These are phyloP conservation scores for Sporothrix dimorphospora DNA, from an alignment of 2,329 filamentous ascomycete genomes.

Conservation along the genomic window DNA sequence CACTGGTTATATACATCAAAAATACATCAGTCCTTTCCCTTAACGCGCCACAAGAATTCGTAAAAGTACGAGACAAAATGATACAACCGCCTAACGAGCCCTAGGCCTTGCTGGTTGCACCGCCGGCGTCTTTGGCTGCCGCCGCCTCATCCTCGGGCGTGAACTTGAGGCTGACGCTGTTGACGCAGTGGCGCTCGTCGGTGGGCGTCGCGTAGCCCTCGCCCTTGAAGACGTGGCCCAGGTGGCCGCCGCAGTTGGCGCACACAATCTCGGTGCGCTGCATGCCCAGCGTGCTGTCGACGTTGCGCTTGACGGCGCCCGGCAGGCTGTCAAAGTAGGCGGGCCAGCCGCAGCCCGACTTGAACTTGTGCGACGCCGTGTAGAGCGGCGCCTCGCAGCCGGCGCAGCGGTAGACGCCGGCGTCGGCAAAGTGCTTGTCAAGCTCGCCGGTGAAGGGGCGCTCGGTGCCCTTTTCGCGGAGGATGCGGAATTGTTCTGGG, in stretches of 20 bases:
- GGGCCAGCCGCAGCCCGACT: slow-evolving; percentile 95
- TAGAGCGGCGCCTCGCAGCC: slow-evolving; percentile 88
- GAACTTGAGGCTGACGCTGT: slow-evolving; percentile 89
- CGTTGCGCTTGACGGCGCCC: slow-evolving; percentile 81
- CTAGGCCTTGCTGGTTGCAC: slow-evolving; percentile 23
- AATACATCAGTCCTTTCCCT: neutral
- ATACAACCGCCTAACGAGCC: neutral
- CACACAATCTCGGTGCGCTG: slow-evolving; percentile 90
- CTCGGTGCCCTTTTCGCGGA: slow-evolving; percentile 92
- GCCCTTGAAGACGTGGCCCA: slow-evolving; percentile 91
- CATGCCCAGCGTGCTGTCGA: slow-evolving; percentile 80
- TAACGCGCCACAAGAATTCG: too few species aligned
- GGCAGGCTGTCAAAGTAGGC: slow-evolving; percentile 97
- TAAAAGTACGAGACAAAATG: neutral
- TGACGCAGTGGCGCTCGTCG: slow-evolving; percentile 96
- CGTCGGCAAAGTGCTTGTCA: slow-evolving; percentile 78
- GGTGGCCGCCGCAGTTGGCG: slow-evolving; percentile 87
- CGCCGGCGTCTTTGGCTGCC: slow-evolving; percentile 21
- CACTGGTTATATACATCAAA: slow-evolving; percentile 7
- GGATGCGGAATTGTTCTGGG: slow-evolving; percentile 92
- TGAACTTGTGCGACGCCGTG: slow-evolving; percentile 93
- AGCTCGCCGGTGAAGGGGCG: slow-evolving; percentile 77
- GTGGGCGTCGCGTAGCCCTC: slow-evolving; percentile 84
- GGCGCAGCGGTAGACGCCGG: slow-evolving; percentile 84
- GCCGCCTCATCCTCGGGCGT: slow-evolving; percentile 56